These are phyloP conservation scores for Phyllosticta citrichinensis DNA, from an alignment of 2,329 filamentous ascomycete species.

Conservation along the genomic window DNA sequence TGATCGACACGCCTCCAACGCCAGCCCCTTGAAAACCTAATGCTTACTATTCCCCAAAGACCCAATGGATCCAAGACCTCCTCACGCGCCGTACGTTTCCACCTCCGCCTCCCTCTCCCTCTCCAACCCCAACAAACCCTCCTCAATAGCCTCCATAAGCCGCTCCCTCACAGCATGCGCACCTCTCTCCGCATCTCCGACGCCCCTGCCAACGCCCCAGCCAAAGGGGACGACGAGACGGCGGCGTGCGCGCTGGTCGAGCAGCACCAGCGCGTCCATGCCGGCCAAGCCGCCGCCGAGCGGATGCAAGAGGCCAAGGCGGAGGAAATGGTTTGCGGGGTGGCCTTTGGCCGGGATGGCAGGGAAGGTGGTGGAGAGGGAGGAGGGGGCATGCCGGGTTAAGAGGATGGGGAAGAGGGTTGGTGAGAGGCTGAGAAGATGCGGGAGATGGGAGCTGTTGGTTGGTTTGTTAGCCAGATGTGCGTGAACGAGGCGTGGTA, in stretches of 20 bases:
- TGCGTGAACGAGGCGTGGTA: not conserved
- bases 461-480: not conserved
- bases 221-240: conserved; percentile 35
- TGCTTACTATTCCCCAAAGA: too few species aligned
- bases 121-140: not conserved
- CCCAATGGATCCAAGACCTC: too few species aligned
- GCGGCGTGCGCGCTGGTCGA: conserved; percentile 27
- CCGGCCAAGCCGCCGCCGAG: conserved; percentile 34
- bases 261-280: conserved; percentile 35
- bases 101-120: not conserved
- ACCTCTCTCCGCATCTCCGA: conserved; percentile 15
- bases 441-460: conserved; percentile 1
- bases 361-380: not conserved
- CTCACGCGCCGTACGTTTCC: not conserved
- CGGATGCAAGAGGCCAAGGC: conserved; percentile 34
- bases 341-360: not conserved
- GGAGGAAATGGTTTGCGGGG: conserved; percentile 27
- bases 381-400: not conserved
- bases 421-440: not conserved
- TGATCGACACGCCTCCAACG: too few species aligned
- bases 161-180: conserved; percentile 21
- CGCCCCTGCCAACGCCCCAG: conserved; percentile 32
- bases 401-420: conserved; percentile 6
- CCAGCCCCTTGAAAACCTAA: too few species aligned
- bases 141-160: conserved; percentile 14